These are phyloP conservation scores for Boletus sp. DNA, from an alignment of 768 basidiomycete species.

Conservation along the genomic window DNA sequence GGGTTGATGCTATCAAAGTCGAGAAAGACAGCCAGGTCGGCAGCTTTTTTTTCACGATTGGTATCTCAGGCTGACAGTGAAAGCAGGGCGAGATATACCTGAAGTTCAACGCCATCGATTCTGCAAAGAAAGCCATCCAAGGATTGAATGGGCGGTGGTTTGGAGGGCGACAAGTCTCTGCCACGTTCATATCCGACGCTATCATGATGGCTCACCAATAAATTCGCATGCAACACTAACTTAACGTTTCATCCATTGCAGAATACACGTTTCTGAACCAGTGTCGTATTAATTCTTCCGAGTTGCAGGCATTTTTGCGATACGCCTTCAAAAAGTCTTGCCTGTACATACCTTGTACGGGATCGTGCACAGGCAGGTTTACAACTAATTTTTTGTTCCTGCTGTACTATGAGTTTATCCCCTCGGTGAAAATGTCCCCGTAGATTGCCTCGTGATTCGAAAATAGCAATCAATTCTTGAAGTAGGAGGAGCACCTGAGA, in stretches of 20 bases:
- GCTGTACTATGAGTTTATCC: constrained; percentile 28
- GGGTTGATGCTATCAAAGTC: constrained; percentile 84
- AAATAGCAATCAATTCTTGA: constrained; percentile 24
- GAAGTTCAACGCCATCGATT: constrained; percentile 79
- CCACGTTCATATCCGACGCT: constrained; percentile 87
- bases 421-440: constrained; percentile 36
- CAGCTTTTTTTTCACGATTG: neutral
- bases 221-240: constrained; percentile 24
- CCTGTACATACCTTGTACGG: constrained; percentile 34
- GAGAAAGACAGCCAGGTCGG: constrained; percentile 91
- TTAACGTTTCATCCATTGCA: constrained; percentile 29
- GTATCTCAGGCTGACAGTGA: constrained; percentile 11
- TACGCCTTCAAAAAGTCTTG: constrained; percentile 31
- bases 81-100: constrained; percentile 94
- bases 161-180: constrained; percentile 85
- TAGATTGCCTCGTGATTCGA: constrained; percentile 30
- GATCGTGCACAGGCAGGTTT: constrained; percentile 40
- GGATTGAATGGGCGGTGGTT: constrained; percentile 98
- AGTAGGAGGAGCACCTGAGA: constrained; percentile 15
- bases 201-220: constrained; percentile 91
- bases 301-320: constrained; percentile 31
- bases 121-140: constrained; percentile 80
- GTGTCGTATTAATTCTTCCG: constrained; percentile 30
- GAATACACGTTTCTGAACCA: constrained; percentile 23
- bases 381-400: constrained; percentile 30